Conservation (phyloP, 2,329 filamentous ascomycete species). For the Geosmithia flava region DNA sequence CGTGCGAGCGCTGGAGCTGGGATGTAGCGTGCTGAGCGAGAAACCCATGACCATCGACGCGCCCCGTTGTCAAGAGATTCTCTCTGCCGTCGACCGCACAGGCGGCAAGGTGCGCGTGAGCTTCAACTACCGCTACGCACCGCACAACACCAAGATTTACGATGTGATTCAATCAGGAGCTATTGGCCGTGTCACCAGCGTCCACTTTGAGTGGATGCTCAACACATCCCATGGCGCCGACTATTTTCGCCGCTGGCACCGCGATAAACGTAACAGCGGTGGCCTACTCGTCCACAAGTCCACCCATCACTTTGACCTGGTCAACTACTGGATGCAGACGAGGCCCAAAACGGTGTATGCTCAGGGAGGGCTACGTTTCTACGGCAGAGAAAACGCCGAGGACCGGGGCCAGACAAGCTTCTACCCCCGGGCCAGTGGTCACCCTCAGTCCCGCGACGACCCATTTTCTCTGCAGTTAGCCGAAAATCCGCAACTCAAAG, state of each 20-base stretch:
- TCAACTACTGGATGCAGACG: constrained; percentile 50
- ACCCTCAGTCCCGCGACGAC: constrained; percentile 35
- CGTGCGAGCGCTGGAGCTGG: constrained; percentile 43
- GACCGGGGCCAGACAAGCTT: constrained; percentile 35
- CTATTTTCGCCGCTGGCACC: constrained; percentile 52
- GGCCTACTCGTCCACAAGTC: constrained; percentile 50
- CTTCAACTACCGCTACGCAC: constrained; percentile 54
- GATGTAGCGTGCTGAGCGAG: constrained; percentile 48
- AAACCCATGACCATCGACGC: constrained; percentile 55
- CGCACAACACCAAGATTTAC: constrained; percentile 50
- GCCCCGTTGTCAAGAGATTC: constrained; percentile 37
- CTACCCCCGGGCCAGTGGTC: constrained; percentile 36
- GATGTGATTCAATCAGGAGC: constrained; percentile 39
- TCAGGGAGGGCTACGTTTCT: constrained; percentile 45
- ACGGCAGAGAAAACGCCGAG: constrained; percentile 50
- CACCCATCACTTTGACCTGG: constrained; percentile 51
- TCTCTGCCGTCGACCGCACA: constrained; percentile 38
- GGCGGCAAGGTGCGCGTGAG: constrained; percentile 38
- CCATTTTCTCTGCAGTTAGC: constrained; percentile 47
- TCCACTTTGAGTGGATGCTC: constrained; percentile 53
- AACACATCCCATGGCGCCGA: constrained; percentile 50
- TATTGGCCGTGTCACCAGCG: constrained; percentile 42
- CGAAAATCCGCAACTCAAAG: constrained; percentile 38
- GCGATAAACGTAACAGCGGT: constrained; percentile 46
- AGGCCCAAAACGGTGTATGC: constrained; percentile 43